Evolutionary conservation across 225 moss, liverwort and hornwort genomes (phyloP).

Genomic region (Pseudoscleropodium purum): DNA sequence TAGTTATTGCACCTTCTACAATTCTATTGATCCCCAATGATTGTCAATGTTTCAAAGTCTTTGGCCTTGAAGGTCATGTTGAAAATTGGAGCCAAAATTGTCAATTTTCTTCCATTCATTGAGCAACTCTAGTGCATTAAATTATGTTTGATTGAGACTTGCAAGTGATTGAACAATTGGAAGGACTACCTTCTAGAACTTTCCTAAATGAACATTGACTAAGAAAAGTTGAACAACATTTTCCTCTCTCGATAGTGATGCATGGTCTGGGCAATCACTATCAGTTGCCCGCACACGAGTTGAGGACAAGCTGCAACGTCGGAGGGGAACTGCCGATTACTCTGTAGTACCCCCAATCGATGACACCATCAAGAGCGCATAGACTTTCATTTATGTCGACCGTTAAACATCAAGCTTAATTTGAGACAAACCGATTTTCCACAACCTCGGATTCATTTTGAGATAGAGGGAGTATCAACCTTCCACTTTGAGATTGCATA

Average conservation of each 20-base stretch:
- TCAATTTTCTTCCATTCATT: not conserved
- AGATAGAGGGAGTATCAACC: not conserved
- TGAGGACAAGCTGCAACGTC: not conserved
- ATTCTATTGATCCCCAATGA: not conserved
- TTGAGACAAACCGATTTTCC: not conserved
- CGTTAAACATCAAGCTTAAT: not conserved
- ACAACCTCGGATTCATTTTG: not conserved
- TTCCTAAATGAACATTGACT: not conserved
- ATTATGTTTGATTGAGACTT: not conserved
- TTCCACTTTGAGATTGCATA: not conserved
- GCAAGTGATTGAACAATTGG: not conserved
- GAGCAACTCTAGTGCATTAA: not conserved
- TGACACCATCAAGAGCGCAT: not conserved
- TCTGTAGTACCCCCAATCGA: not conserved
- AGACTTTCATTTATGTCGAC: not conserved
- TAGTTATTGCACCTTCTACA: not conserved
- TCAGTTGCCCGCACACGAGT: accelerated
- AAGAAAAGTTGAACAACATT: not conserved
- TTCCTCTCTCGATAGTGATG: not conserved
- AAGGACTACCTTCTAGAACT: not conserved
- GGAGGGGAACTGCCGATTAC: accelerated
- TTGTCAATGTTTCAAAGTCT: accelerated
- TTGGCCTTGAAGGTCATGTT: accelerated
- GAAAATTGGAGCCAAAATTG: not conserved
- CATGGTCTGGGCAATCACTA: not conserved